phyloP scores from a whole-genome alignment of 1,284 basidiomycete species.

The Puccinia horiana region DNA sequence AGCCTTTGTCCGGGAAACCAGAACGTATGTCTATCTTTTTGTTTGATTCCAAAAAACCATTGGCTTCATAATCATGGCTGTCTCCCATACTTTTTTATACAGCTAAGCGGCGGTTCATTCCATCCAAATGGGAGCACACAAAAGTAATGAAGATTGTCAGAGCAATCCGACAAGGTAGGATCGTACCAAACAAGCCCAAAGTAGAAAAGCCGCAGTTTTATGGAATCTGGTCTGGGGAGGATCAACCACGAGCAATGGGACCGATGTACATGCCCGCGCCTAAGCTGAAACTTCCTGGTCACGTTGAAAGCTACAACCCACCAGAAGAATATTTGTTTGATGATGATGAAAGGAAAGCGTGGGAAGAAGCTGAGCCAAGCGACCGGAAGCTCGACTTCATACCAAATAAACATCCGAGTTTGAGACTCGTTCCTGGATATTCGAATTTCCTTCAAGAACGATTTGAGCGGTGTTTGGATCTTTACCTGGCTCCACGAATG shows the following conservation, averaged over 20 bases:
- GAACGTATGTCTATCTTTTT: conserved; percentile 64
- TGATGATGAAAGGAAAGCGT: conserved; percentile 77
- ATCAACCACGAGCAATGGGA: conserved; percentile 55
- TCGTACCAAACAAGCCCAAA: conserved; percentile 81
- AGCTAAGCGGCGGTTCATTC: conserved; percentile 89
- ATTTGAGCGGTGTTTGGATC: conserved; percentile 89
- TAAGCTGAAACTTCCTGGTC: conserved; percentile 82
- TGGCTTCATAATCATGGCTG: not conserved
- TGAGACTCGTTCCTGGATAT: conserved; percentile 90
- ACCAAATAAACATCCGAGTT: conserved; percentile 78
- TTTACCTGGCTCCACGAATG: conserved; percentile 93
- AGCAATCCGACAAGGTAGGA: conserved; percentile 92
- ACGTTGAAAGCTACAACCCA: conserved; percentile 96
- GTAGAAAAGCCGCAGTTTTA: conserved; percentile 77
- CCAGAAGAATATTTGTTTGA: conserved; percentile 96
- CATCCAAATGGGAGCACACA: conserved; percentile 99
- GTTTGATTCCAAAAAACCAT: not conserved
- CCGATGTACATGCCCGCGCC: conserved; percentile 80
- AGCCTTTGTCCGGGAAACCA: conserved; percentile 85
- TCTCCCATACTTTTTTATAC: not conserved
- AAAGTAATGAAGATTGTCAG: conserved; percentile 99
- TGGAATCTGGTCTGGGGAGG: conserved; percentile 77
- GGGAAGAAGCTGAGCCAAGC: conserved; percentile 82
- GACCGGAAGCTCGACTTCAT: conserved; percentile 89
- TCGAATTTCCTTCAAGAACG: conserved; percentile 88